Evolutionary conservation across 2,329 filamentous ascomycete species (phyloP).

Genomic region (Aspergillus pseudonomiae): DNA sequence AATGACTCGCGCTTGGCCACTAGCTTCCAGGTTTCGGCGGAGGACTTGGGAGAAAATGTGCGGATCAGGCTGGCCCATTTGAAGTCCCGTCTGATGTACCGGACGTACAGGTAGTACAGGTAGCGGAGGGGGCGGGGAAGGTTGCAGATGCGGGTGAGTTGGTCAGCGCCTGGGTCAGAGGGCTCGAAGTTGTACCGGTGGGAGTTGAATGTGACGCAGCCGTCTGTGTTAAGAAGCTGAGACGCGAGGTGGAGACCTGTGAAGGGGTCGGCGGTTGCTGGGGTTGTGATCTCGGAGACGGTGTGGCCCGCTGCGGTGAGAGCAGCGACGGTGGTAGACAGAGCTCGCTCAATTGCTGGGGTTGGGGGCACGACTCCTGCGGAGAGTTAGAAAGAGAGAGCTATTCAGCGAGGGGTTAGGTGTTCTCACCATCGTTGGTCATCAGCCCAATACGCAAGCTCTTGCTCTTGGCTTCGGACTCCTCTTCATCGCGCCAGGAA

Average conservation of each 20-base stretch:
- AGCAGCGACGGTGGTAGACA: conserved; percentile 71
- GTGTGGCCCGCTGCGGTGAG: conserved; percentile 74
- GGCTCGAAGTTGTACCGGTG: conserved; percentile 77
- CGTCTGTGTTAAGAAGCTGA: conserved; percentile 81
- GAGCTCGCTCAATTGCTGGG: conserved; percentile 77
- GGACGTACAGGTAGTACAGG: conserved; percentile 87
- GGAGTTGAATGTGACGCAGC: conserved; percentile 75
- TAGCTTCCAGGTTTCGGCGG: conserved; percentile 80
- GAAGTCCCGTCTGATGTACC: conserved; percentile 74
- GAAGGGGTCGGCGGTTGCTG: conserved; percentile 74
- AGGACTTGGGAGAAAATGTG: conserved; percentile 73
- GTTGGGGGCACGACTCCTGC: conserved; percentile 77
- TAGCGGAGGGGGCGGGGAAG: conserved; percentile 76
- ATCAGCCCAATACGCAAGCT: conserved; percentile 75
- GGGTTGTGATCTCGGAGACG: conserved; percentile 67
- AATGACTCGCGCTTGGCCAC: conserved; percentile 77
- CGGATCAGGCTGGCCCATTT: conserved; percentile 78
- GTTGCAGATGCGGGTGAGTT: conserved; percentile 73
- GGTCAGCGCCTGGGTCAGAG: conserved; percentile 75
- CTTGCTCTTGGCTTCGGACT: conserved; percentile 62
- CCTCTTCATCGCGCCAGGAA: conserved; percentile 69
- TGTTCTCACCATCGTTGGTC: conserved; percentile 64
- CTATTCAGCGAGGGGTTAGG: neutral
- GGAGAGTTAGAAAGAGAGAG: neutral
- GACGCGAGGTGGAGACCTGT: conserved; percentile 76